A percentile compares a stretch with the other conserved stretches of the same genome.
Conservation (phyloP, 2,329 filamentous ascomycete genomes). For the Cladophialophora immunda region DNA sequence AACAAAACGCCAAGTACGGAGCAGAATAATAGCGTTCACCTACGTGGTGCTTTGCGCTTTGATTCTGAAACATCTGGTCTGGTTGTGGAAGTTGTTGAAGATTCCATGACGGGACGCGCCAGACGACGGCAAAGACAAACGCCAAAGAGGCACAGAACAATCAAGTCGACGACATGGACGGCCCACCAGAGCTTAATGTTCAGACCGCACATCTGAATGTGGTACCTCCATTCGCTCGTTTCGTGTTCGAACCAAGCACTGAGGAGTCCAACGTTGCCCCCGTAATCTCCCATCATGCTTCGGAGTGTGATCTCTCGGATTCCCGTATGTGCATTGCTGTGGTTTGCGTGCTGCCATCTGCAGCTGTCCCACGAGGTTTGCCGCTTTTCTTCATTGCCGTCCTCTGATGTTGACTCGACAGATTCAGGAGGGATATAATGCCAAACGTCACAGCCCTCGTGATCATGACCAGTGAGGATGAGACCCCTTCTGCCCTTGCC, state of each 20-base stretch:
- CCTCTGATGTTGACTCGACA: slow-evolving; percentile 24
- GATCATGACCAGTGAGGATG: slow-evolving; percentile 92
- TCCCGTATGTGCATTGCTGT: slow-evolving; percentile 57
- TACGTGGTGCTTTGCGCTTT: background rate
- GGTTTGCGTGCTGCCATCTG: slow-evolving; percentile 24
- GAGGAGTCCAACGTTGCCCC: slow-evolving; percentile 88
- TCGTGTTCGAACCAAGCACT: slow-evolving; percentile 86
- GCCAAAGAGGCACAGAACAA: slow-evolving; percentile 49
- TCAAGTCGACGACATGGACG: slow-evolving; percentile 77
- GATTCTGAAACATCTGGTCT: background rate
- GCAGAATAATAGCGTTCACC: background rate
- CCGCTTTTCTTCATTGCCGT: slow-evolving; percentile 45
- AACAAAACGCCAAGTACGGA: background rate
- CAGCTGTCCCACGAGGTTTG: slow-evolving; percentile 28
- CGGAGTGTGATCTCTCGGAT: slow-evolving; percentile 90
- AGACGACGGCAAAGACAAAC: slow-evolving; percentile 17
- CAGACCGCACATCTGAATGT: slow-evolving; percentile 79
- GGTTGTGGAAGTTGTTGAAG: too few species aligned
- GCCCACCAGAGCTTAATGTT: slow-evolving; percentile 94
- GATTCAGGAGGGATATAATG: slow-evolving; percentile 68
- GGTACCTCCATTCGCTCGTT: slow-evolving; percentile 79
- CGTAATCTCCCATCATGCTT: slow-evolving; percentile 98
- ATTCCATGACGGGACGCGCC: background rate
- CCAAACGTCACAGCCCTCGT: slow-evolving; percentile 89
- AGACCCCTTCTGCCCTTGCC: slow-evolving; percentile 77